Evolutionary conservation across 768 basidiomycete species (phyloP).

Genomic region (Trametopsis cervina): DNA sequence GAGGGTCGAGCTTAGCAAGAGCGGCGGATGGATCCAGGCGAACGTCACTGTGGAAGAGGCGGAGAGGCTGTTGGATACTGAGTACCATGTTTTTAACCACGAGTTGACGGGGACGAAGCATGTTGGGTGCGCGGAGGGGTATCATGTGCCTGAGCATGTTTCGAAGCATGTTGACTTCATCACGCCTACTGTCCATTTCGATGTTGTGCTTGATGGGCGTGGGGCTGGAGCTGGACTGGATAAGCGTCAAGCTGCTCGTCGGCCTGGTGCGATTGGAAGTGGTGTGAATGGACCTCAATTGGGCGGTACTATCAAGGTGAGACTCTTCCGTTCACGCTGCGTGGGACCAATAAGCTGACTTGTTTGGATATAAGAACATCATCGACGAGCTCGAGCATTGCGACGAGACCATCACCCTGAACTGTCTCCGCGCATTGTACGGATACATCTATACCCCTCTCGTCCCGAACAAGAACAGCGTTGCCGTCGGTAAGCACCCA

Average conservation of each 20-base stretch:
- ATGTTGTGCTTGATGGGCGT: conserved; percentile 30
- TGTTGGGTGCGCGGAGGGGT: conserved; percentile 52
- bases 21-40: conserved; percentile 37
- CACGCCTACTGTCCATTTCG: conserved; percentile 67
- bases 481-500: conserved; percentile 26
- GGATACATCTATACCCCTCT: conserved; percentile 22
- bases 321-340: no score
- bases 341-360: no score
- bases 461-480: conserved; percentile 20
- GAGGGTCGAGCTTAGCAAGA: conserved; percentile 32
- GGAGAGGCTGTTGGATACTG: conserved; percentile 35
- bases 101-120: conserved; percentile 41
- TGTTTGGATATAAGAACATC: conserved; percentile 20
- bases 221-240: background rate
- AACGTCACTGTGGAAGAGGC: conserved; percentile 35
- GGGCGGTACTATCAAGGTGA: no score
- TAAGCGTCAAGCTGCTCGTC: background rate
- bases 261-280: no score
- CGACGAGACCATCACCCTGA: conserved; percentile 21
- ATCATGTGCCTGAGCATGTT: conserved; percentile 56
- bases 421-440: conserved; percentile 28
- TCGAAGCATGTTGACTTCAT: conserved; percentile 57
- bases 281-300: no score
- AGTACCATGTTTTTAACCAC: conserved; percentile 57
- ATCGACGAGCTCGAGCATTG: conserved; percentile 19